Percentiles rank a stretch among this genome's conserved stretches.
Evolutionary conservation across 1,284 basidiomycete species (phyloP).

Genomic region (Exobasidium cylindrosporum): DNA sequence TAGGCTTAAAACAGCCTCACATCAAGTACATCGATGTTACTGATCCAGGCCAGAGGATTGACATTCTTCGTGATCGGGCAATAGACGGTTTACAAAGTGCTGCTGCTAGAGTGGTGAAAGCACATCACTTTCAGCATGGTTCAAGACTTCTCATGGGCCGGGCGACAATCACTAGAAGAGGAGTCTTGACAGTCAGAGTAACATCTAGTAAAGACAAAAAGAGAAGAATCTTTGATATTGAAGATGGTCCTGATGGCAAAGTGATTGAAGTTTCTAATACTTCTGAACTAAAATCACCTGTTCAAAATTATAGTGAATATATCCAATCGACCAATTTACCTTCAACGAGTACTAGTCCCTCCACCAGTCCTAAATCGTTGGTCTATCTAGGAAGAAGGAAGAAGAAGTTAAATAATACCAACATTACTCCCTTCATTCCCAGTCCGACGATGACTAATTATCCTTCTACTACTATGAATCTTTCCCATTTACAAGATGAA

Average conservation of each 20-base stretch:
- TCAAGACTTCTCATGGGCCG: constrained; percentile 24
- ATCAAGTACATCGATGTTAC: constrained; percentile 21
- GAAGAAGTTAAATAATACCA: too few species aligned
- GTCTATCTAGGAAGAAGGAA: too few species aligned
- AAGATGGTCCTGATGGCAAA: constrained; percentile 19
- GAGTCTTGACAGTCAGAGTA: constrained; percentile 20
- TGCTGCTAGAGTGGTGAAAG: constrained; percentile 18
- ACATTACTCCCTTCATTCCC: too few species aligned
- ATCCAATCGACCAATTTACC: too few species aligned
- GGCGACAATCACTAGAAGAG: constrained; percentile 18
- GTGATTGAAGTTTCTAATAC: constrained; percentile 14
- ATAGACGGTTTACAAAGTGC: constrained; percentile 21
- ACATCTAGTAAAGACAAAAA: constrained; percentile 12
- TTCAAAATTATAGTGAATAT: too few species aligned
- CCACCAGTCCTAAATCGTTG: too few species aligned
- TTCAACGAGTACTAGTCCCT: too few species aligned
- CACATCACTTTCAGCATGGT: constrained; percentile 18
- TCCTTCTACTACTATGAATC: too few species aligned
- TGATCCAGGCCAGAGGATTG: constrained; percentile 8
- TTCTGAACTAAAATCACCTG: too few species aligned
- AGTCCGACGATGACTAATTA: too few species aligned
- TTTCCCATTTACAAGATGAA: too few species aligned
- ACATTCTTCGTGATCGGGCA: constrained; percentile 19
- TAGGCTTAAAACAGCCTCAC: constrained; percentile 18
- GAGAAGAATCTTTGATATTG: constrained; percentile 19